Evolutionary conservation across 1,284 basidiomycete genomes (phyloP), one percentile per base, ranked within the genome.

Genomic region (Ceratobasidium sp.): DNA sequence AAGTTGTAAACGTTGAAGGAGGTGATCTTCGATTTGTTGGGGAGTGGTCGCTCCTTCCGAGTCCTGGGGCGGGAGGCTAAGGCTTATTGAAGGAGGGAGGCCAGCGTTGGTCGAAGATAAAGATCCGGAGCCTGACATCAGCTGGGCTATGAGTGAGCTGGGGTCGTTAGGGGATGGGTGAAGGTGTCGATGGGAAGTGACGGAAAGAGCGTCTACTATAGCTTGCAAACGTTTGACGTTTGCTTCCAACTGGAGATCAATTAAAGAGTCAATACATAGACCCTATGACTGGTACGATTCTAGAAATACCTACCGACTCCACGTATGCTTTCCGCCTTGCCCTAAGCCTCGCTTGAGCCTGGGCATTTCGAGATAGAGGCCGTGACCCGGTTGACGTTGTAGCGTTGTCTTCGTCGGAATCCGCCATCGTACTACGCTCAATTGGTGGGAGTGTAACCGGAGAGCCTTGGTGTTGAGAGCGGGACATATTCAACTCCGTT

Each of bases 271-370:
- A n/a, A n/a, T n/a, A n/a, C n/a, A n/a, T n/a, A n/a, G n/a, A n/a
- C n/a, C n/a, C n/a, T n/a, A n/a, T n/a, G n/a, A n/a, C n/a, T n/a
- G n/a, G n/a, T n/a, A n/a, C 42, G 28, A 46, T 6, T 3, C 2
- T 48, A 4, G 44, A 23, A 33, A 15, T 28, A 48, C 69, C 33
- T 6, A 71, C 69, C 20, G 69, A 59, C 48, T 71, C 69, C n/a
- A 71, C 69, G 57, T 71, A 71, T 2, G 69, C 69, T 40, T 71
- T 71, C 28, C 69, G 54, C 17, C 69, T 54, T 33, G 69, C 69
- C 26, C 69, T 54, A 44, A 71, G 69, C 26, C 69, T 26, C n/a
- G 69, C 69, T 38, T 71, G 69, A 17, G 69, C 69, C 33, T 61
- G 69, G 2, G 69, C 69, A 23, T 71, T 71, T 59, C 69, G 50